Base-by-base conservation (phyloP, 2,329 filamentous ascomycete species). In the Botrytis sinoallii region DNA sequence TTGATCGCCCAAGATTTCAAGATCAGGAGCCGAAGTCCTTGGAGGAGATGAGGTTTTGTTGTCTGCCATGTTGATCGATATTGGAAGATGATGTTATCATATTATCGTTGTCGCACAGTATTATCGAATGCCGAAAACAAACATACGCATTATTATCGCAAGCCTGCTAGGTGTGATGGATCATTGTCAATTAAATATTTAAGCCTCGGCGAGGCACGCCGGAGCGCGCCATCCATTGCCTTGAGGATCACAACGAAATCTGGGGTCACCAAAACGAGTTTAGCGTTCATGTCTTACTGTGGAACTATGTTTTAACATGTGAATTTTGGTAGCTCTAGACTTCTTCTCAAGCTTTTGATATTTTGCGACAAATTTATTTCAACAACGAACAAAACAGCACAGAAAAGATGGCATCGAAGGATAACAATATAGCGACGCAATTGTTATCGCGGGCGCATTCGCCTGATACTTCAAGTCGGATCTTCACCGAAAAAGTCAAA, bases 401-500 rank as follows among this genome's bases (percentile, higher is more conserved):
- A 35, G 22, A 12, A 14, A 68, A 3, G n/a, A 79, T 77, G 76
- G 35, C 76, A n/a, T 73, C 75, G 16, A 76, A 77, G 52, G 73
- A 74, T 63, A 68, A 67, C 32, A 72, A 22, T 32, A 64, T 73
- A 72, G 68, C 71, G 12, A 52, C 66, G 48, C 69, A 86, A 12
- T 89, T 98, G 69, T 91, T 98, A 71, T 83, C 87, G 9, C 91
- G 93, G 79, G 94, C 93, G 16, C 94, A 97, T 83, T 91, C 93
- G 3, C 91, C 93, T 40, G 87, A 92, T 76, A 90, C 88, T 73
- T 89, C 91, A 72, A 84, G 85, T 48, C 87, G 90, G 71, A 93
- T 97, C 82, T 95, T 92, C 85, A 86, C 87, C 75, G 93, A 97
- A 76, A 94, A 94, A 83, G 89, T 97, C 81, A 90, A 93, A 79